Evolutionary conservation across 176 grass and related monocot genomes (phyloP).

Genomic region (bread wheat (Triticum aestivum)): DNA sequence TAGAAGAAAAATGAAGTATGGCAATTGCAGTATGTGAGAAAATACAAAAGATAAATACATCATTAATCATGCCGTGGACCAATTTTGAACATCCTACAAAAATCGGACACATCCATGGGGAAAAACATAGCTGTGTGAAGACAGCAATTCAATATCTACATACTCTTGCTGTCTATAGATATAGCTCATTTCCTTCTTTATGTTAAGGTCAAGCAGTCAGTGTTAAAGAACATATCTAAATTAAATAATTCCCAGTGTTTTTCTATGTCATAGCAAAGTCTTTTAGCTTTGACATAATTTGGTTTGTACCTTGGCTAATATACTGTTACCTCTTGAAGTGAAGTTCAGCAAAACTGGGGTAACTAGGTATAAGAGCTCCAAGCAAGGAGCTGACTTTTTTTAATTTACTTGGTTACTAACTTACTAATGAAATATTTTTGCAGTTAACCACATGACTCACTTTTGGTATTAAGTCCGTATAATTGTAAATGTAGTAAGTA

Average conservation of each 20-base stretch:
- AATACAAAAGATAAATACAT: neutral
- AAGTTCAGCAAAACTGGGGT: neutral
- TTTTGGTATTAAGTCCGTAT: neutral
- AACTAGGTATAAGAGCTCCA: neutral
- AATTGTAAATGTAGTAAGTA: neutral
- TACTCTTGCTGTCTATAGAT: neutral
- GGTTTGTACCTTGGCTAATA: no score
- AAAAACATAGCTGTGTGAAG: neutral
- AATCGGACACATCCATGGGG: neutral
- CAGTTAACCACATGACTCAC: neutral
- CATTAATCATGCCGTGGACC: neutral
- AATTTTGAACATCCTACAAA: conserved; percentile 1
- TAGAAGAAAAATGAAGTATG: neutral
- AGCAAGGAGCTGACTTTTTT: neutral
- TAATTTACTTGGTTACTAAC: neutral
- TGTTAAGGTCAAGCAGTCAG: neutral
- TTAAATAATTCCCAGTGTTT: neutral
- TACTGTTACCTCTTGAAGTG: neutral
- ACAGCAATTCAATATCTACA: neutral
- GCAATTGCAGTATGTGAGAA: neutral
- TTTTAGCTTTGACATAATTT: neutral
- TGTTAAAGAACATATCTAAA: neutral
- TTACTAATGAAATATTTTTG: neutral
- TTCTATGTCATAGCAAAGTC: neutral
- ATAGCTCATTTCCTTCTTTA: no score